Percentiles rank a stretch among this genome's conserved stretches.
phyloP scores from a whole-genome alignment of 257 asterid genomes.

The Jasminum sambac region DNA sequence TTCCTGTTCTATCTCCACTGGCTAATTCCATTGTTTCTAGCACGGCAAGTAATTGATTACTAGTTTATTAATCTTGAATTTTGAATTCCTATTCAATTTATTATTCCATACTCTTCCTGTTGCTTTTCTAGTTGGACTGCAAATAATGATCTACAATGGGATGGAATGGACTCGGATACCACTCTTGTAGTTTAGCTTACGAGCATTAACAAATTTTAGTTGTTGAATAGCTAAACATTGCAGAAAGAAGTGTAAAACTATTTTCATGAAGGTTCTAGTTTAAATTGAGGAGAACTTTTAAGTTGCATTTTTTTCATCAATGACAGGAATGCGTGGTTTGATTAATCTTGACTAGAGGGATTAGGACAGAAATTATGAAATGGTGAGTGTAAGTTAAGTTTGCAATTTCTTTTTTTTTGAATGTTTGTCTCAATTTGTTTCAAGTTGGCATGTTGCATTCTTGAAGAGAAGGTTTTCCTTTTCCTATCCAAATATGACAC shows the following conservation, averaged over 20 bases:
- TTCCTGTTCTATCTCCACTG: constrained; percentile 59
- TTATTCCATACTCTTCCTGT: background rate
- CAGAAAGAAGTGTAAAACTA: background rate
- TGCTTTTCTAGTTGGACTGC: background rate
- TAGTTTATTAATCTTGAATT: background rate
- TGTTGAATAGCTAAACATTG: background rate
- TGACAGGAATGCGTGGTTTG: background rate
- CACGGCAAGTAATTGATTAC: constrained; percentile 46
- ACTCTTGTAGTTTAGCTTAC: background rate
- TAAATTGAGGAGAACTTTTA: background rate
- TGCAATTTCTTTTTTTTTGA: background rate
- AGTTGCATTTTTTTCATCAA: background rate
- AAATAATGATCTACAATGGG: background rate
- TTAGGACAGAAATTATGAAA: background rate
- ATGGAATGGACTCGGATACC: background rate
- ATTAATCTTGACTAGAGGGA: background rate
- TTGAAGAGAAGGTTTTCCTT: background rate
- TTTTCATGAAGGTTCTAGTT: background rate
- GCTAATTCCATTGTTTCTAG: constrained; percentile 72
- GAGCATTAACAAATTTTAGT: background rate
- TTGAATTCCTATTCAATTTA: constrained; percentile 1
- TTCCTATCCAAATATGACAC: background rate
- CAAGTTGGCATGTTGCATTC: background rate
- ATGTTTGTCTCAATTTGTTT: background rate
- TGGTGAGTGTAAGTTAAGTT: background rate